These are phyloP conservation scores for Solanum gracilifrons DNA, from an alignment of 257 asterid genomes.

Conservation along the genomic window DNA sequence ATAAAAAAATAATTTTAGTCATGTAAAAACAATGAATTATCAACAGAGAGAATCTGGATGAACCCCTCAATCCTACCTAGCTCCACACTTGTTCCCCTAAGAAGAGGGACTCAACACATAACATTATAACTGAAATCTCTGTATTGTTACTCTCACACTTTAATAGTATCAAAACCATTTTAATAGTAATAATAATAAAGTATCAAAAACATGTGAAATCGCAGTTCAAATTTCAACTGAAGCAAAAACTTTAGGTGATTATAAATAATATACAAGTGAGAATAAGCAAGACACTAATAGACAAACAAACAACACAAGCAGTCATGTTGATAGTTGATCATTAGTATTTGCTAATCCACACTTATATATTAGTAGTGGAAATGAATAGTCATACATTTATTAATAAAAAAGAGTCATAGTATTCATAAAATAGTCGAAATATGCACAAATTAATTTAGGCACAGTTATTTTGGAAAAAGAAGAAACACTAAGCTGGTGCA, in stretches of 20 bases:
- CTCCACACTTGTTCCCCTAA: too few species aligned
- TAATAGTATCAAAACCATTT: neutral
- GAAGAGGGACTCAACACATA: neutral
- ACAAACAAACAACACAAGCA: too few species aligned
- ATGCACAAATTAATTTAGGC: neutral
- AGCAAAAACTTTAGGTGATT: neutral
- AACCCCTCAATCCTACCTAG: neutral
- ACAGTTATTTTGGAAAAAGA: neutral
- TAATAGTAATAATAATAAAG: too few species aligned
- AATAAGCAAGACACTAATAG: too few species aligned
- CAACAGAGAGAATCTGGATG: rapidly evolving
- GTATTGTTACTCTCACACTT: neutral
- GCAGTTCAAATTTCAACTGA: neutral
- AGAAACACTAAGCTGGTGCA: neutral
- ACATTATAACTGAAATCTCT: neutral
- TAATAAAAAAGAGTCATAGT: neutral
- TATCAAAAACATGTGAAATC: neutral
- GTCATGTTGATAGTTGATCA: too few species aligned
- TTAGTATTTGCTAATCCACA: neutral
- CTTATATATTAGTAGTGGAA: too few species aligned
- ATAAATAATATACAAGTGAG: too few species aligned
- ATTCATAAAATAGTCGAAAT: neutral
- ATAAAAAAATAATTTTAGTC: too few species aligned
- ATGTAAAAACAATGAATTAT: too few species aligned
- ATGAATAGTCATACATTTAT: neutral